Percentiles rank a stretch among this genome's conserved stretches.
Conservation (phyloP, 768 basidiomycete genomes). For the Trametes cingulata region DNA sequence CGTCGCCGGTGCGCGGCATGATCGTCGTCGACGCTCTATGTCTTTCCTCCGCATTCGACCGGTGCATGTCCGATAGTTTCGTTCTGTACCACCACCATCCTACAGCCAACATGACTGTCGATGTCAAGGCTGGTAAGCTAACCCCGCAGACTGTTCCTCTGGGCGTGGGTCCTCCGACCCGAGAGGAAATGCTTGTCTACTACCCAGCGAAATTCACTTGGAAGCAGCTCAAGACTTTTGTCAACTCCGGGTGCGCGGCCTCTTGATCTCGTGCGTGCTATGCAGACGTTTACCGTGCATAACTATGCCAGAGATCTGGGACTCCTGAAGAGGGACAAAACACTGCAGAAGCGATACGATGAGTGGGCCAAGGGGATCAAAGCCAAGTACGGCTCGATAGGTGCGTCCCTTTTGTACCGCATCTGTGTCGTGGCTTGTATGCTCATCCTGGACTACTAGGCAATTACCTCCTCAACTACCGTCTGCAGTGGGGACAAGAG, state of each 20-base stretch:
- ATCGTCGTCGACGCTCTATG: no score
- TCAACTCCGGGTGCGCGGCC: slow-evolving; percentile 66
- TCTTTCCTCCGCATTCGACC: no score
- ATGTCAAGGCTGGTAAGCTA: background rate
- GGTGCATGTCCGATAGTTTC: background rate
- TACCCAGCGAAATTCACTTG: slow-evolving; percentile 81
- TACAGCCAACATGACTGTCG: background rate
- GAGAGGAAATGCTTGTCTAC: slow-evolving; percentile 61
- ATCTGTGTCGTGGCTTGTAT: background rate
- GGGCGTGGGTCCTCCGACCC: slow-evolving; percentile 60
- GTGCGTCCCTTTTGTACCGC: slow-evolving; percentile 43
- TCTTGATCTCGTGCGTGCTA: background rate
- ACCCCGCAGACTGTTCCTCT: slow-evolving; percentile 25
- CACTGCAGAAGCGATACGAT: slow-evolving; percentile 67
- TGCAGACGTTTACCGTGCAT: background rate
- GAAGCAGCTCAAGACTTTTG: slow-evolving; percentile 71
- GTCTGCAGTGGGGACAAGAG: slow-evolving; percentile 75
- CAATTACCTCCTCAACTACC: slow-evolving; percentile 67
- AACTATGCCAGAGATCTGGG: slow-evolving; percentile 65
- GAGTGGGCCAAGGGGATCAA: slow-evolving; percentile 57
- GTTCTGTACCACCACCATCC: background rate
- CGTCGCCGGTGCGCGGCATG: no score
- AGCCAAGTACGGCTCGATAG: slow-evolving; percentile 61
- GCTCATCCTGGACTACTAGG: slow-evolving; percentile 39
- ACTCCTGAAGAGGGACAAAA: slow-evolving; percentile 70